Evolutionary conservation across 805 yeast genomes (phyloP), one percentile per base, ranked within the genome.

Genomic region (Gaillardinia entomophila): DNA sequence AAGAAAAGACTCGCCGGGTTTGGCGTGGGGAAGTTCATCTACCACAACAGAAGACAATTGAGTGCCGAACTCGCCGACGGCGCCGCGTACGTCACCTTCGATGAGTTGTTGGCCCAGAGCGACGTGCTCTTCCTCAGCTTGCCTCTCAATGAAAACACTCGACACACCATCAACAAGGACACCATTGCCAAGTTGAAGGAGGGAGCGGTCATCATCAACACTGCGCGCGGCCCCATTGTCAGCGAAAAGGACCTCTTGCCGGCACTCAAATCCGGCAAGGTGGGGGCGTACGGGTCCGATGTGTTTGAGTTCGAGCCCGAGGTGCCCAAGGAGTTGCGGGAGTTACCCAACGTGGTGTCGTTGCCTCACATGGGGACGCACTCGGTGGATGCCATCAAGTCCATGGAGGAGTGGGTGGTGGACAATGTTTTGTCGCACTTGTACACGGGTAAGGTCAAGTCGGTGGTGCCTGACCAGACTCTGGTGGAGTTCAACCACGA

Each of bases 331-430:
- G 88, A 82, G 38, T 61, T 83, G 41, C 57, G 71, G 30, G 61
- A 64, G 19, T 58, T 81, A 57, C 82, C 84, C 11, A 80, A 81
- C 41, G 85, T 79, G n/a, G 68, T 82, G 10, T 73, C 84, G 23
- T 63, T 84, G 43, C 97, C 97, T 12, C 97, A 88, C 55, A 78
- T 85, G 82, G 97, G 96, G 17, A 85, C 96, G 0, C 78, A 77
- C 52, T 67, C 90, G 4, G 58, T 60, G 32, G 94, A 87, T 58
- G 82, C 95, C 3, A 75, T 82, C 49, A 61, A 67, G 44, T 72
- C 73, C 45, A 85, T 92, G 96, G 96, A 89, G 60, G 77, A 75
- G 45, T 75, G 75, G 53, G 86, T 81, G 20, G 77, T 84, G 17
- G 69, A 71, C 20, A 92, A 90, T 55, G 76, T 85, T 6, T 60